Base-by-base conservation (phyloP, 768 basidiomycete species). In the Ephemerocybe angulata region DNA sequence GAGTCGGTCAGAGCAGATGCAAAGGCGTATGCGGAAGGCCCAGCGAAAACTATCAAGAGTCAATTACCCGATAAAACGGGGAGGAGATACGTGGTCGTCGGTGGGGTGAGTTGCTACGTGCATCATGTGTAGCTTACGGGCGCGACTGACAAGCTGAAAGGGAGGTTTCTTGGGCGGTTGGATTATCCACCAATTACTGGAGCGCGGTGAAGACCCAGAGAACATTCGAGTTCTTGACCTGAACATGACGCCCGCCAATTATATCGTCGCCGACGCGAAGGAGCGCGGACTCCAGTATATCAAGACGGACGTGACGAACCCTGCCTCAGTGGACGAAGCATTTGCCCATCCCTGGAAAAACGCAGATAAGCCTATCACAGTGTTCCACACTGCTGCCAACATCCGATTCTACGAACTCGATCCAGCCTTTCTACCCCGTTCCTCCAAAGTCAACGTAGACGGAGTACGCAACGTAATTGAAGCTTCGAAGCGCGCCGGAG, bases 331-430 rank as follows among this genome's bases (percentile, higher is more conserved):
- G 17, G 68, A 80, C 12, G 75, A 73, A 1, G 87, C 87, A 0
- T 90, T 91, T 70, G 72, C 62, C 21, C 78, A 81, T 3, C 77
- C 86, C 0, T 91, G 89, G 89, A 78, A 81, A 1, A 59, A 62
- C n/a, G 33, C 59, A 2, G 27, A 58, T 1, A 25, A 54, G 5
- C 52, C 58, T 8, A 69, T 86, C 21, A 88, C 88, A 1, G 79
- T 91, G 8, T 87, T 89, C 66, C 87, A 90, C 63, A 86, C 86
- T 21, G 88, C 85, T 0, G 86, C 89, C 17, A 87, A 78, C 59
- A 90, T 90, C 58, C 86, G 87, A 4, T 90, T 87, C 65, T 91
- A 83, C 63, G 89, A 90, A 59, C 82, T 85, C 8, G 75, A 78
- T 55, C 57, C 68, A 0, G 63, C 63, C 3, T 76, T 89, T 17